Evolutionary conservation across 2,329 filamentous ascomycete genomes (phyloP), one percentile per base, ranked within the genome.

Genomic region (Pestalotiopsis sp.): DNA sequence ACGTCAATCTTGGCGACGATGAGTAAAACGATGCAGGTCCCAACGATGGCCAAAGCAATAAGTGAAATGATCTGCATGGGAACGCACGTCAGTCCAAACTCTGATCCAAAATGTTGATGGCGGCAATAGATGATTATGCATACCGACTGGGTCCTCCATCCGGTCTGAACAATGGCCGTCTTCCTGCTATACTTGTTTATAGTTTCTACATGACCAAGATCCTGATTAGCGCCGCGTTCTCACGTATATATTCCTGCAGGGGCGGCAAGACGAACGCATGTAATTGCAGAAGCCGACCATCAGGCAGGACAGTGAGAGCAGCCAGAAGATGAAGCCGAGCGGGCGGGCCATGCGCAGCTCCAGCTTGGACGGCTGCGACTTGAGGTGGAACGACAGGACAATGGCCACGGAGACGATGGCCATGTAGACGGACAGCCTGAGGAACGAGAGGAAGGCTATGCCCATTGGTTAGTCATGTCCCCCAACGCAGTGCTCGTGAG

Each of bases 331-430:
- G 60, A 94, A 85, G 0, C 96, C 96, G 2, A 99, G 87, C 0
- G 96, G 96, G 70, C 92, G 86, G 0, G 96, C 92, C 80, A 98
- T 90, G 58, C 87, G 88, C 69, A 89, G 84, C 83, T 99, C 96
- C 14, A 93, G 79, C 0, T 83, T 77, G 0, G 90, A 88, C 0
- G 96, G 93, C 74, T 90, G 82, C 20, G 85, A 84, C 76, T 94
- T 95, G 64, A 99, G 86, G 77, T 99, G 95, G 79, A 99, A 99
- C 14, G 93, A 97, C 65, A 98, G 86, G 11, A 97, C 90, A 73
- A 99, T 97, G 65, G 96, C 95, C 39, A 97, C 89, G 36, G 93
- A 90, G 9, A 98, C 94, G 65, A 99, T 86, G 72, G 94, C 90
- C 88, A 98, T 95, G 83, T 97, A 97, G 74, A 97, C 89, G 39